Percentiles rank a stretch among this genome's conserved stretches.
phyloP scores from a whole-genome alignment of 352 stramenopile species.

The Pythium dissimile region DNA sequence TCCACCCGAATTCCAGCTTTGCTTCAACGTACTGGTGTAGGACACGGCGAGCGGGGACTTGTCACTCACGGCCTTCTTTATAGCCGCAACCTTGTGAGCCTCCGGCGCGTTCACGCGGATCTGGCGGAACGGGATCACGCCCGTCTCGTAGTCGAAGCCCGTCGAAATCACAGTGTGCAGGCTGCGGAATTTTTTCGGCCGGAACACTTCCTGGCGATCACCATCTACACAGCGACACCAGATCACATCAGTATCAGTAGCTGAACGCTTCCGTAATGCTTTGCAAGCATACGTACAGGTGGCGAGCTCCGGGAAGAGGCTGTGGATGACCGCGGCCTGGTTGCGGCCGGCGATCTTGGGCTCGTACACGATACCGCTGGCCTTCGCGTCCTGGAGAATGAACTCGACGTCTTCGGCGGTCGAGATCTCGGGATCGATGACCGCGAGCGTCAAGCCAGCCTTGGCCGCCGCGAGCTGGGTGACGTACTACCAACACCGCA shows the following conservation, averaged over 20 bases:
- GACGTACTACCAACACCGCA: constrained; percentile 34
- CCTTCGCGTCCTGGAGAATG: constrained; percentile 78
- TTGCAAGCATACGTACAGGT: no score
- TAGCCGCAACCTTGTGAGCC: constrained; percentile 48
- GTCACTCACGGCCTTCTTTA: constrained; percentile 57
- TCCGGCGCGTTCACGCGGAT: constrained; percentile 83
- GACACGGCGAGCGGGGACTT: constrained; percentile 73
- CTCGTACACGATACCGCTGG: constrained; percentile 79
- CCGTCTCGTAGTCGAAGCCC: constrained; percentile 62
- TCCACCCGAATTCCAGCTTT: not conserved
- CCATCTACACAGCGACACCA: no score
- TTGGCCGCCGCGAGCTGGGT: constrained; percentile 84
- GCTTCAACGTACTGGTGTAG: constrained; percentile 64
- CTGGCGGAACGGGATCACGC: constrained; percentile 73
- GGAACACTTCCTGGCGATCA: constrained; percentile 56
- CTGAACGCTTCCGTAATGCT: no score
- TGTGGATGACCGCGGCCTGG: constrained; percentile 67
- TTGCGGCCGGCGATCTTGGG: constrained; percentile 75
- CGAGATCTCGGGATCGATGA: constrained; percentile 77
- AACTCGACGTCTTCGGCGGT: constrained; percentile 73
- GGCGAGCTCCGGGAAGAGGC: constrained; percentile 70
- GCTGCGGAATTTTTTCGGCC: constrained; percentile 74
- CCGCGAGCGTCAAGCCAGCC: constrained; percentile 73
- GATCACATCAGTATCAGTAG: constrained; percentile 6
- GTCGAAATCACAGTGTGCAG: constrained; percentile 86